A percentile compares a stretch with the other conserved stretches of the same genome.
phyloP scores from a whole-genome alignment of 768 basidiomycete species.

The Podaxis pistillaris region DNA sequence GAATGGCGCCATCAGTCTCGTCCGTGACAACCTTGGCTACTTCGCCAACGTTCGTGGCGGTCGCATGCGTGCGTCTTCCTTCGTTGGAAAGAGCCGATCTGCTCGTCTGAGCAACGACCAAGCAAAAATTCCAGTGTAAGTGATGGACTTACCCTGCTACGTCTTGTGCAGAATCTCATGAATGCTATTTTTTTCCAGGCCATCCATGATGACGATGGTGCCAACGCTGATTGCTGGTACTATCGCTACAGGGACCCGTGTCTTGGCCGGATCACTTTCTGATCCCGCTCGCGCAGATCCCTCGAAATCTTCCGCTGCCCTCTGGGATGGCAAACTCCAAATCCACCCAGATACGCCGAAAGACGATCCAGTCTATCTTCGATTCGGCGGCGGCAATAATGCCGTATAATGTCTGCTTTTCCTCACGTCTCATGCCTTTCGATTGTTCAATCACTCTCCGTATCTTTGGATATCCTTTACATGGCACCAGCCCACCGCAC shows the following conservation, averaged over 20 bases:
- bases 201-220: conserved; percentile 49
- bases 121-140: conserved; percentile 47
- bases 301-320: conserved; percentile 75
- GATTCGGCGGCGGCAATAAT: conserved; percentile 2
- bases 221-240: conserved; percentile 43
- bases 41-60: conserved; percentile 87
- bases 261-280: conserved; percentile 55
- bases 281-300: conserved; percentile 79
- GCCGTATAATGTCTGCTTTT: not conserved
- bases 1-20: conserved; percentile 77
- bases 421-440: not conserved
- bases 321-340: conserved; percentile 85
- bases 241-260: conserved; percentile 64
- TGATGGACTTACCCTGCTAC: conserved; percentile 8
- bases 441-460: not conserved
- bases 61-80: conserved; percentile 81
- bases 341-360: conserved; percentile 81
- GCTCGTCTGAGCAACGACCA: conserved; percentile 52
- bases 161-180: not conserved
- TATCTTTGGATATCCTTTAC: not conserved
- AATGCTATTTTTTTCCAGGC: conserved; percentile 22
- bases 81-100: conserved; percentile 77
- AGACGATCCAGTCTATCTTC: conserved; percentile 53
- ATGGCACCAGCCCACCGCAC: not conserved
- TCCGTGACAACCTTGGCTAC: conserved; percentile 83